These are phyloP conservation scores for Cyclotella baltica DNA, from an alignment of 108 stramenopile species.

Conservation along the genomic window DNA sequence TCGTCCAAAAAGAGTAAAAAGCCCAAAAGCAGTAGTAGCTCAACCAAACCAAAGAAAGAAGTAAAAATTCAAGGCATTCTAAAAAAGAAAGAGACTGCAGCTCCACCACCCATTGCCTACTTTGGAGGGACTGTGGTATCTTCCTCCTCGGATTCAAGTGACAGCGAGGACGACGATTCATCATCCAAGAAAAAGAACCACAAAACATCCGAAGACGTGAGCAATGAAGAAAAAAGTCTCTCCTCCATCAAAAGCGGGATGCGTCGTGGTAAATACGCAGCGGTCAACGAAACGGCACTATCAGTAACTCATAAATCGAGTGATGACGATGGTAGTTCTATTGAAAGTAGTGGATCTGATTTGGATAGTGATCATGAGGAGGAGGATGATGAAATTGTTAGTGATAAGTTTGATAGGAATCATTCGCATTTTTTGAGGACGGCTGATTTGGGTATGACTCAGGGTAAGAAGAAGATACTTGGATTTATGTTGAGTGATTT, in stretches of 20 bases:
- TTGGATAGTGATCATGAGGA: neutral
- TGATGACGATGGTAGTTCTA: conserved; percentile 8
- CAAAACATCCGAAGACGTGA: neutral
- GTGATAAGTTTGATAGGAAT: conserved; percentile 17
- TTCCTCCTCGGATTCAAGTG: conserved; percentile 1
- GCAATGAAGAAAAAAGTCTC: neutral
- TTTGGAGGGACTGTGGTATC: conserved; percentile 26
- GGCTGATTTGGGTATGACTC: conserved; percentile 46
- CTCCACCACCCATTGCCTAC: conserved; percentile 25
- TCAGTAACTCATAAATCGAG: neutral
- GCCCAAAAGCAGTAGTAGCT: too few relatives aligned
- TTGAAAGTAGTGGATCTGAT: neutral
- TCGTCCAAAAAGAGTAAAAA: neutral
- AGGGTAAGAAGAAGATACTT: neutral
- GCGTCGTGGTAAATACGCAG: conserved; percentile 27
- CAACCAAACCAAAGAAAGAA: neutral
- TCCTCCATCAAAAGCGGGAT: conserved; percentile 31
- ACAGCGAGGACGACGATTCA: conserved; percentile 10
- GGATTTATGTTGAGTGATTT: too few relatives aligned
- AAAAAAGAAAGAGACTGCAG: conserved; percentile 27
- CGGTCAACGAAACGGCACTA: conserved; percentile 5
- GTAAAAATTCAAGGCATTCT: conserved; percentile 15
- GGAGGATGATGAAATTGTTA: neutral
- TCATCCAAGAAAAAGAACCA: neutral
- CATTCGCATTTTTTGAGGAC: conserved; percentile 44